Base-by-base conservation (phyloP, 768 basidiomycete genomes). In the Suillus alpinus region DNA sequence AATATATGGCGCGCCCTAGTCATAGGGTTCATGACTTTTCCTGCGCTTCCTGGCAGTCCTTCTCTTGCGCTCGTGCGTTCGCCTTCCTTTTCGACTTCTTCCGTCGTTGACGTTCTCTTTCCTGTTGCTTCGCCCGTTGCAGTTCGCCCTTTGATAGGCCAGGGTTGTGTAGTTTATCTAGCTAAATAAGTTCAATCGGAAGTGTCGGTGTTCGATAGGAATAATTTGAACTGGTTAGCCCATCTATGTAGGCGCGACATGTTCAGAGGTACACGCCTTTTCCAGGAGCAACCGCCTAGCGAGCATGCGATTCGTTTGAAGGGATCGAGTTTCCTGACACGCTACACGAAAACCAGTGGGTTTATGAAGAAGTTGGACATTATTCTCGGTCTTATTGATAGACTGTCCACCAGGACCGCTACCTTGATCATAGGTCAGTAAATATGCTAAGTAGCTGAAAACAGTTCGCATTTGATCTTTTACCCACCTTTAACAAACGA, bases 331-430 rank as follows among this genome's bases (percentile, higher is more conserved):
- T 68, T 92, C 87, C 73, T 98, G 95, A 69, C 92, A 94, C 4
- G 85, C 78, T 14, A 96, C 90, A 41, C 95, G 86, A 56, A 95
- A 80, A 6, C 94, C 92, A 20, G 92, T 93, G 2, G 95, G 94
- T 66, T 86, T 89, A 71, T 98, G 95, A 43, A 93, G 76, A 32
- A 98, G 79, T 69, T 94, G 93, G 31, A 96, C 94, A 69, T 92
- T 91, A 74, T 95, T 87, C 78, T 89, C 84, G 62, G 92, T 94
- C 78, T 97, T 98, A 80, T 98, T 96, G 71, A 96, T 88, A 31
- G 93, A 94, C 80, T 98, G 95, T n/a, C 95, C 95, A 32, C 95
- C 95, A 63, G 94, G 94, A 18, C 94, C 95, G 69, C 91, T 88
- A 49, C 93, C 93, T 94, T 26, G 23, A 68, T 31, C 52, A 2